phyloP scores from a whole-genome alignment of 1,284 basidiomycete genomes.

The Thecaphora frezii region DNA sequence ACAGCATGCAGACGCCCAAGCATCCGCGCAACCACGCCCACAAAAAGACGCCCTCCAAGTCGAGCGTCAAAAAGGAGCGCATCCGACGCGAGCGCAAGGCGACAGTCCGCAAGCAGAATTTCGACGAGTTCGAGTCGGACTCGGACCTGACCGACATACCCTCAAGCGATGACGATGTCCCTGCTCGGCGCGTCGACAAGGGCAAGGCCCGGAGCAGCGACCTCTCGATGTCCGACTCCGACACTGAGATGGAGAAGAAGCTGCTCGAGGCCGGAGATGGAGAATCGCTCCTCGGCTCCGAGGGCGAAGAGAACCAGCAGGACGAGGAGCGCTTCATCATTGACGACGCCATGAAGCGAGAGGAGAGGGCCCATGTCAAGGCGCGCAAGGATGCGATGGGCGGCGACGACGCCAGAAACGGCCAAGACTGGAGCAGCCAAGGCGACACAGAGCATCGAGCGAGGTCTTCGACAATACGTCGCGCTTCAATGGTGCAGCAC shows the following conservation, averaged over 20 bases:
- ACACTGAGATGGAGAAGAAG: conserved; percentile 53
- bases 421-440: conserved; percentile 25
- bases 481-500: not conserved
- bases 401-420: conserved; percentile 4
- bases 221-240: conserved; percentile 34
- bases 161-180: conserved; percentile 24
- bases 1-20: conserved; percentile 34
- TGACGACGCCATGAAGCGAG: conserved; percentile 39
- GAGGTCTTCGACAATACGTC: conserved; percentile 2
- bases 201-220: conserved; percentile 33
- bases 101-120: conserved; percentile 44
- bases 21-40: conserved; percentile 10
- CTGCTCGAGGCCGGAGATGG: conserved; percentile 54
- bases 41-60: conserved; percentile 23
- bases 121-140: conserved; percentile 43
- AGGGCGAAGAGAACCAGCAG: conserved; percentile 46
- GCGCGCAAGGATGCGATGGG: conserved; percentile 4
- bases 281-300: conserved; percentile 56
- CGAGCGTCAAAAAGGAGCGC: conserved; percentile 30
- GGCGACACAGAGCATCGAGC: conserved; percentile 30
- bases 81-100: conserved; percentile 42
- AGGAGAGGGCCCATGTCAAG: conserved; percentile 19
- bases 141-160: conserved; percentile 39
- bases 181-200: conserved; percentile 17
- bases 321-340: conserved; percentile 56